Conservation (phyloP, 176 grass and related monocot species). For the Chrysopogon serrulatus region DNA sequence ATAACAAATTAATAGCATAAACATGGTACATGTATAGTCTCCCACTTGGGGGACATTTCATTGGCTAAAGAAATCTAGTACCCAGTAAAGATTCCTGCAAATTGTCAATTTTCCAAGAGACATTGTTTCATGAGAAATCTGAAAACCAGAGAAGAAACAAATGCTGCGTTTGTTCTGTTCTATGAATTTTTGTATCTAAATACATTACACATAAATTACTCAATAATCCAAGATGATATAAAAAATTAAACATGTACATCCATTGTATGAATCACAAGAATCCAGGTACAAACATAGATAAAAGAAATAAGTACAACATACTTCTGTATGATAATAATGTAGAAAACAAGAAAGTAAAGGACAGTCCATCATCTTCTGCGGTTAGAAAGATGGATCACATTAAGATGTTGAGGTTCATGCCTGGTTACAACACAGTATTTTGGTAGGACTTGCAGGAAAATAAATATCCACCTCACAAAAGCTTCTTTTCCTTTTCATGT, state of each 20-base stretch:
- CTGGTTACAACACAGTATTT: background rate
- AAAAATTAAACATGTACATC: background rate
- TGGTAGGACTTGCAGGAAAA: background rate
- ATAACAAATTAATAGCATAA: too few species aligned
- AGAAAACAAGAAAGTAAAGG: background rate
- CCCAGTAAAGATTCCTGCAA: too few species aligned
- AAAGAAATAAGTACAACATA: background rate
- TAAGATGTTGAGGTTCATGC: background rate
- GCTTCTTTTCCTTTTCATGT: background rate
- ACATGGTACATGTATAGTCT: too few species aligned
- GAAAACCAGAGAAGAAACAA: too few species aligned
- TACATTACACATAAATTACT: background rate
- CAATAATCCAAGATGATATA: background rate
- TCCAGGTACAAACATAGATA: background rate
- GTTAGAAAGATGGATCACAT: background rate
- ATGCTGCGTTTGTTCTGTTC: too few species aligned
- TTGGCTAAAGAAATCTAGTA: too few species aligned
- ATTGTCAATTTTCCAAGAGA: too few species aligned
- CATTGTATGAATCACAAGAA: background rate
- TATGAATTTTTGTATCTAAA: background rate
- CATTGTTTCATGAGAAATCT: too few species aligned
- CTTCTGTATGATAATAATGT: background rate
- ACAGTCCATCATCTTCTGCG: background rate
- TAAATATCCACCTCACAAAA: background rate
- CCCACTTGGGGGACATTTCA: too few species aligned